phyloP scores from a whole-genome alignment of 768 basidiomycete genomes.

The Hebeloma cylindrosporum region DNA sequence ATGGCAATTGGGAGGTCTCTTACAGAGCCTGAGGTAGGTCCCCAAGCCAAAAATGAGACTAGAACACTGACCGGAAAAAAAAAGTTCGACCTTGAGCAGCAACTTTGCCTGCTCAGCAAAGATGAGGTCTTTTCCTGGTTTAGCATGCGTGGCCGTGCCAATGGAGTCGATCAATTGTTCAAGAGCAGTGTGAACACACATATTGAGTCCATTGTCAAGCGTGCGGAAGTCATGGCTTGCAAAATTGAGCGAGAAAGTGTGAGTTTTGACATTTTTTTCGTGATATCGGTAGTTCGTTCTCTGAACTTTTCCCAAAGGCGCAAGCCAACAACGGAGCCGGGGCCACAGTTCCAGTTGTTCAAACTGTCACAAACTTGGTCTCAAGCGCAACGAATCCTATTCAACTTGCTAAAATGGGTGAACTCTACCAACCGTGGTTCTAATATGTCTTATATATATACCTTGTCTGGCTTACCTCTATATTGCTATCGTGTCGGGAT shows the following conservation, averaged over 20 bases:
- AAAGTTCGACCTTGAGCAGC: conserved; percentile 90
- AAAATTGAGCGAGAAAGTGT: conserved; percentile 86
- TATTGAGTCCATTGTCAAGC: conserved; percentile 71
- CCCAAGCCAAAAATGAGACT: neutral
- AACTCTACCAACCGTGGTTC: conserved; percentile 87
- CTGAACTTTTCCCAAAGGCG: conserved; percentile 26
- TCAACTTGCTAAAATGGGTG: conserved; percentile 82
- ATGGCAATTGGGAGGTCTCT: conserved; percentile 91
- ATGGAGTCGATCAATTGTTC: conserved; percentile 58
- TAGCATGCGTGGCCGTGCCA: conserved; percentile 53
- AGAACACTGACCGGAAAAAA: neutral
- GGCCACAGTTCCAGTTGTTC: conserved; percentile 58
- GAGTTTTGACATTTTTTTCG: conserved; percentile 11
- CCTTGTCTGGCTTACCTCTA: too few relatives aligned
- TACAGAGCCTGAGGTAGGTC: conserved; percentile 82
- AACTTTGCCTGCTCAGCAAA: conserved; percentile 85
- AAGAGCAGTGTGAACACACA: conserved; percentile 54
- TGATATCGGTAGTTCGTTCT: neutral
- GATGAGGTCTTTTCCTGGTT: conserved; percentile 90
- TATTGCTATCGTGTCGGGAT: too few relatives aligned
- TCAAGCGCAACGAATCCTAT: conserved; percentile 85
- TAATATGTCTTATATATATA: conserved; percentile 30
- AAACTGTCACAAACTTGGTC: conserved; percentile 81
- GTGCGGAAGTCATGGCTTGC: conserved; percentile 83
- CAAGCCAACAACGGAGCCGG: conserved; percentile 38